These are phyloP conservation scores for Deuterostichococcus epilithicus DNA, from an alignment of 139 green algal species.

Conservation along the genomic window DNA sequence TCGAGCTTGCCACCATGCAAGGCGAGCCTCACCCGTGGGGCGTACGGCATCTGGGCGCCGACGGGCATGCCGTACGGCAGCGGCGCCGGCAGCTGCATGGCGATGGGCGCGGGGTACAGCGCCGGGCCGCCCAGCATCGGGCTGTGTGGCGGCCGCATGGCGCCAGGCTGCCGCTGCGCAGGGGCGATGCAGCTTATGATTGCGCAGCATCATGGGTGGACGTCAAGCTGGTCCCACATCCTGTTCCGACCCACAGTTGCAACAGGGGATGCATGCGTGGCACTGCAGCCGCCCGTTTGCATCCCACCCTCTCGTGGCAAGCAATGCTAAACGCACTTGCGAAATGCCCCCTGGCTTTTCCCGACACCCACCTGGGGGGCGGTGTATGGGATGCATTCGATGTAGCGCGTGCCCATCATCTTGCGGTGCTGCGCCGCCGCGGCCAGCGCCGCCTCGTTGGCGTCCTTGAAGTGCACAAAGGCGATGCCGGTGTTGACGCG, in stretches of 20 bases:
- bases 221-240: too few species aligned
- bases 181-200: too few species aligned
- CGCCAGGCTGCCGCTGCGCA: neutral
- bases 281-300: too few species aligned
- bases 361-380: neutral
- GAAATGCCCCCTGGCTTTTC: too few species aligned
- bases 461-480: slow-evolving; percentile 40
- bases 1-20: too few species aligned
- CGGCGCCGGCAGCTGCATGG: neutral
- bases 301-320: too few species aligned
- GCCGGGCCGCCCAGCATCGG: neutral
- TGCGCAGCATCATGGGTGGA: too few species aligned
- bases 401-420: slow-evolving; percentile 33
- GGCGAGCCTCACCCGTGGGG: neutral
- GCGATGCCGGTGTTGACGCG: slow-evolving; percentile 34
- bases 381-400: slow-evolving; percentile 25
- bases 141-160: too few species aligned
- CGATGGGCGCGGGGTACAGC: neutral
- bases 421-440: slow-evolving; percentile 14
- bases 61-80: neutral
- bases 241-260: too few species aligned
- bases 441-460: slow-evolving; percentile 20
- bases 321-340: too few species aligned
- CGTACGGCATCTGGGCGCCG: neutral
- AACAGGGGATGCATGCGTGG: too few species aligned